A percentile compares a stretch with the other conserved stretches of the same genome.
Evolutionary conservation across 2,329 filamentous ascomycete genomes (phyloP).

Genomic region (Ophiostoma quercus): DNA sequence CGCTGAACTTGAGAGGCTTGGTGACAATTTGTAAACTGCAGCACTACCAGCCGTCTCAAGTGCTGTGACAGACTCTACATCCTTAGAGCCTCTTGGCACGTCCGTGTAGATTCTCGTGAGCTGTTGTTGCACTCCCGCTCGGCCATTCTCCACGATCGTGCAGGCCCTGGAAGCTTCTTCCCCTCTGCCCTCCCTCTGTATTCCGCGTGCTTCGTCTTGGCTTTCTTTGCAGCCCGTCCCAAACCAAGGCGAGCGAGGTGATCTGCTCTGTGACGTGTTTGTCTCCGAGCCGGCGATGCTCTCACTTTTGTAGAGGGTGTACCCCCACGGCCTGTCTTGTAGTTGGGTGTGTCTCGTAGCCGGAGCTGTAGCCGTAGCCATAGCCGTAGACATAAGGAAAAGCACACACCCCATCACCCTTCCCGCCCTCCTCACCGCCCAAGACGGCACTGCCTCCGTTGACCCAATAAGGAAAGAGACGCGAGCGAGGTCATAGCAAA

Average conservation of each 20-base stretch:
- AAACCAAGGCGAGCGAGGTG: not conserved
- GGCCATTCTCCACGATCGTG: not conserved
- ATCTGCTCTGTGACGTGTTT: conserved; percentile 10
- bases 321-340: not conserved
- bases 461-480: not conserved
- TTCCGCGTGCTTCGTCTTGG: no score
- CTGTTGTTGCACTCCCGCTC: conserved; percentile 4
- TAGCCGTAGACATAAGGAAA: not conserved
- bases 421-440: not conserved
- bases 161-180: conserved; percentile 5
- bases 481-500: not conserved
- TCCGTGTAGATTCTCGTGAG: not conserved
- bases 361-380: not conserved
- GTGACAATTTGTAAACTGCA: not conserved
- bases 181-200: not conserved
- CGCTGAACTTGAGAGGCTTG: not conserved
- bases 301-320: not conserved
- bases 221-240: not conserved
- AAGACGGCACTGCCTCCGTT: not conserved
- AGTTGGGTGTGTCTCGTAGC: not conserved
- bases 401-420: not conserved
- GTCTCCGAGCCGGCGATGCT: conserved; percentile 7
- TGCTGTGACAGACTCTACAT: not conserved
- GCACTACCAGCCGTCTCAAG: not conserved
- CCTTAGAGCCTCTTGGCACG: not conserved